Conservation (phyloP, 352 stramenopile species). For the Pythium myriotylum region DNA sequence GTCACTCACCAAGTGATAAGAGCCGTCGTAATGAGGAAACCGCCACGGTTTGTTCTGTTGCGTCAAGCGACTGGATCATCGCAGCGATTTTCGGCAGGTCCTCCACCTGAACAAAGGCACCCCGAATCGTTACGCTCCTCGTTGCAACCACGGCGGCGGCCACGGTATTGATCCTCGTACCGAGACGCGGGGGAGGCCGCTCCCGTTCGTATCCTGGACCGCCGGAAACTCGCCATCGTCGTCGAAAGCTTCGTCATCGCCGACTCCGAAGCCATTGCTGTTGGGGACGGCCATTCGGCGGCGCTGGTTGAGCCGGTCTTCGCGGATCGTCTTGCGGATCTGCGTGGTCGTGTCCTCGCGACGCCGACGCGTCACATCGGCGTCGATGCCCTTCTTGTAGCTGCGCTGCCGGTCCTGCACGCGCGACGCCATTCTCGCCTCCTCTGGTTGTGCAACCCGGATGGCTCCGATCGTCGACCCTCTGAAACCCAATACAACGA, state of each 20-base stretch:
- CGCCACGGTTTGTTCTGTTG: conserved; percentile 91
- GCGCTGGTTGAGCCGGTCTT: conserved; percentile 85
- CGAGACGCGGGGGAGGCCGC: conserved; percentile 16
- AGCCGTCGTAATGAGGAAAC: conserved; percentile 97
- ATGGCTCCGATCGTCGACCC: conserved; percentile 14
- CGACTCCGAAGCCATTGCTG: neutral
- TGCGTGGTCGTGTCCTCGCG: conserved; percentile 84
- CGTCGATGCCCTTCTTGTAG: conserved; percentile 91
- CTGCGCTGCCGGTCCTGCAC: conserved; percentile 73
- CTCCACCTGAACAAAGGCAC: conserved; percentile 69
- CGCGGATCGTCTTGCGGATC: conserved; percentile 87
- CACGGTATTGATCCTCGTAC: conserved; percentile 12
- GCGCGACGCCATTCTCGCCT: conserved; percentile 27
- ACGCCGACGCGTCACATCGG: conserved; percentile 67
- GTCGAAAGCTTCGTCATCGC: conserved; percentile 26
- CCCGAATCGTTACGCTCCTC: neutral
- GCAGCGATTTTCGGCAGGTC: conserved; percentile 94
- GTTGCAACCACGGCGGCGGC: neutral
- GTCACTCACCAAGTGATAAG: conserved; percentile 92
- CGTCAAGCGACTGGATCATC: conserved; percentile 94
- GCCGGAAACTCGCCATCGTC: conserved; percentile 17
- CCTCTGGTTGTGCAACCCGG: neutral
- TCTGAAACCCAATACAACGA: conserved; percentile 12
- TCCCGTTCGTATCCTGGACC: conserved; percentile 5
- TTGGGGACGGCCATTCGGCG: conserved; percentile 57